Evolutionary conservation across 1,284 basidiomycete genomes (phyloP).

Genomic region (Meripilus lineatus): DNA sequence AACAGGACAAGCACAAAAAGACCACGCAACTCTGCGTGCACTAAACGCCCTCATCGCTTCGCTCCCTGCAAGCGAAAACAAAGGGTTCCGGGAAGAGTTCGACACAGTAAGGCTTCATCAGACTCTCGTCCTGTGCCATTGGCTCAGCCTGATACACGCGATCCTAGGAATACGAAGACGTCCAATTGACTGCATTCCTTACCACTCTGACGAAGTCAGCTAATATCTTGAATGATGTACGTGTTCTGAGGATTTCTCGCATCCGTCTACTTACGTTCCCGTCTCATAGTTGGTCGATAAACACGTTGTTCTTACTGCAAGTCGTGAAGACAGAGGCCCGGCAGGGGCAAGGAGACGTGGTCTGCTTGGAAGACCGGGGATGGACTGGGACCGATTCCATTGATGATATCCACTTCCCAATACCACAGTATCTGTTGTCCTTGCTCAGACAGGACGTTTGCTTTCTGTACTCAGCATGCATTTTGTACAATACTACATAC

Average conservation of each 20-base stretch:
- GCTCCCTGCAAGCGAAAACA: conserved; percentile 79
- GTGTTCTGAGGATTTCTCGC: conserved; percentile 22
- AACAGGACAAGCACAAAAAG: conserved; percentile 60
- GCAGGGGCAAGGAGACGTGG: conserved; percentile 18
- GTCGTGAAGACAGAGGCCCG: conserved; percentile 26
- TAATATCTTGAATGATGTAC: conserved; percentile 83
- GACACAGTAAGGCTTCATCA: conserved; percentile 54
- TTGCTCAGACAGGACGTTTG: not conserved
- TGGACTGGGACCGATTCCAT: conserved; percentile 1
- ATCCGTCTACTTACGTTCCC: not conserved
- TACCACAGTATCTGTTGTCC: not conserved
- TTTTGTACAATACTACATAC: not conserved
- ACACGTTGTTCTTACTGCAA: conserved; percentile 29
- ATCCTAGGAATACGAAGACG: conserved; percentile 95
- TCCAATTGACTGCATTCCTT: conserved; percentile 87
- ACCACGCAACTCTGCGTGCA: conserved; percentile 80
- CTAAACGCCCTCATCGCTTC: conserved; percentile 83
- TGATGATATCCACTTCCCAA: too few species aligned
- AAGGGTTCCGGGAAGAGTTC: conserved; percentile 79
- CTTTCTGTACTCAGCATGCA: not conserved
- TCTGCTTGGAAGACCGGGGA: not conserved
- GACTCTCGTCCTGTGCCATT: conserved; percentile 4
- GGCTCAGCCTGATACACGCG: too few species aligned
- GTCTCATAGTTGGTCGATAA: conserved; percentile 30
- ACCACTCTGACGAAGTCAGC: conserved; percentile 86